Percentiles rank a stretch among this genome's conserved stretches.
Conservation (phyloP, 768 basidiomycete species). For the Agaricus blazei region DNA sequence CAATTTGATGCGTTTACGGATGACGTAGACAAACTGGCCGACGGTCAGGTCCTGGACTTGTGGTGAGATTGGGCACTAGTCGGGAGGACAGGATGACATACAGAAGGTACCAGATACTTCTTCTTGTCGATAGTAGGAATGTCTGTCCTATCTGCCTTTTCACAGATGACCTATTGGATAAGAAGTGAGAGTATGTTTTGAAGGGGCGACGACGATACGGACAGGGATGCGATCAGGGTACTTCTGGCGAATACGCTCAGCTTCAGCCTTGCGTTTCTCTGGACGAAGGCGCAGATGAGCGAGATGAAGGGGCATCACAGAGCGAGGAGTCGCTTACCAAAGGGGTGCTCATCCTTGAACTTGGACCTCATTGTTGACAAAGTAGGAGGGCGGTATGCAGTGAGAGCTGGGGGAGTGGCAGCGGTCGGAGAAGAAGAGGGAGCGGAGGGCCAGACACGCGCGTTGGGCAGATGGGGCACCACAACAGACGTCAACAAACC, state of each 20-base stretch:
- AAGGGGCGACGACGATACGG: conserved; percentile 26
- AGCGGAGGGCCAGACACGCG: conserved; percentile 36
- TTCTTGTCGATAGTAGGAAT: conserved; percentile 99
- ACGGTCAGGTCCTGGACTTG: conserved; percentile 81
- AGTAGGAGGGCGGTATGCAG: conserved; percentile 5
- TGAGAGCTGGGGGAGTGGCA: conserved; percentile 11
- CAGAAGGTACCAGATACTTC: conserved; percentile 99
- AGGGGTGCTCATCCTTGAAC: conserved; percentile 99
- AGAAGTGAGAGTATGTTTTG: not conserved
- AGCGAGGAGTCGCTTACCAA: conserved; percentile 57
- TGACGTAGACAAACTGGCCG: conserved; percentile 99
- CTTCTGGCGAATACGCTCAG: conserved; percentile 97
- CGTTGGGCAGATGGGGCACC: conserved; percentile 26
- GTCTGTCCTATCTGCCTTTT: conserved; percentile 97
- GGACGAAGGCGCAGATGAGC: conserved; percentile 24
- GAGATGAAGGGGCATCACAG: conserved; percentile 16
- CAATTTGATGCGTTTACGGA: conserved; percentile 99
- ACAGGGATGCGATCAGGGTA: conserved; percentile 98
- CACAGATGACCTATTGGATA: conserved; percentile 86
- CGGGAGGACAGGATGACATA: conserved; percentile 31
- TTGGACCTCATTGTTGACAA: conserved; percentile 73
- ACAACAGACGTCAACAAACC: conserved; percentile 35
- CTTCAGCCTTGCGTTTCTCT: conserved; percentile 99
- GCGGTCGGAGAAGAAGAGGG: conserved; percentile 13
- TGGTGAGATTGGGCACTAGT: not conserved